These are phyloP conservation scores for Adansonia madagascariensis DNA, from an alignment of 441 rosid species.

Conservation along the genomic window DNA sequence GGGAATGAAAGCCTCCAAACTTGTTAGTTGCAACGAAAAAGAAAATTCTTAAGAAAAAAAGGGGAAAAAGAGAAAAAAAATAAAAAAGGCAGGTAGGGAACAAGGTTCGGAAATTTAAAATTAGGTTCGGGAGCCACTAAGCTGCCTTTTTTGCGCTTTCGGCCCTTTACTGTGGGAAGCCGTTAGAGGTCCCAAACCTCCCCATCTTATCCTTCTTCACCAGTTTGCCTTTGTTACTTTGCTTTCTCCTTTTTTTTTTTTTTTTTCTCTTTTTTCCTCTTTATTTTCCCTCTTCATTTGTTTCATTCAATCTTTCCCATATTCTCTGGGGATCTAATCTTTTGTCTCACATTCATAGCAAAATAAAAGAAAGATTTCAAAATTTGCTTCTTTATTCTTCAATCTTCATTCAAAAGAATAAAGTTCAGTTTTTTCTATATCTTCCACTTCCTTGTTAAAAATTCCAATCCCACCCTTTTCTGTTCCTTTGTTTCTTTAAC, in stretches of 20 bases:
- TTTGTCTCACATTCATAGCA: slow-evolving; percentile 7
- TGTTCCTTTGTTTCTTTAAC: not conserved
- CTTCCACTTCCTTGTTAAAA: not conserved
- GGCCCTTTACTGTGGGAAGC: slow-evolving; percentile 47
- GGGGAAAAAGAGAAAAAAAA: no score
- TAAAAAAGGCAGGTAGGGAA: not conserved
- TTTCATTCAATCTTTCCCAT: not conserved
- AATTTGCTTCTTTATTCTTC: slow-evolving; percentile 19
- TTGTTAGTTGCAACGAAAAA: no score
- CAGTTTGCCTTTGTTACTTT: not conserved
- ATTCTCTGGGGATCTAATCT: slow-evolving; percentile 1
- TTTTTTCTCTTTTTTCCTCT: not conserved
- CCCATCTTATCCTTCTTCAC: not conserved
- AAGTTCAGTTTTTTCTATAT: not conserved
- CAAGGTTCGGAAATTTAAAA: slow-evolving; percentile 43
- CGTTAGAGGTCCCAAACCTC: slow-evolving; percentile 54
- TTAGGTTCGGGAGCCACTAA: slow-evolving; percentile 28
- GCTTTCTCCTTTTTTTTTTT: not conserved
- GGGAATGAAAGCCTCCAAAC: not conserved
- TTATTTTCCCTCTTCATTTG: not conserved
- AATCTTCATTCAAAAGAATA: not conserved
- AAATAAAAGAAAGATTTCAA: not conserved
- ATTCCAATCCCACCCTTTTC: no score
- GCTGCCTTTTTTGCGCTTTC: not conserved
- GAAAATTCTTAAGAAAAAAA: no score